Evolutionary conservation across 2,329 filamentous ascomycete species (phyloP).

Genomic region (Spiromastix sp.): DNA sequence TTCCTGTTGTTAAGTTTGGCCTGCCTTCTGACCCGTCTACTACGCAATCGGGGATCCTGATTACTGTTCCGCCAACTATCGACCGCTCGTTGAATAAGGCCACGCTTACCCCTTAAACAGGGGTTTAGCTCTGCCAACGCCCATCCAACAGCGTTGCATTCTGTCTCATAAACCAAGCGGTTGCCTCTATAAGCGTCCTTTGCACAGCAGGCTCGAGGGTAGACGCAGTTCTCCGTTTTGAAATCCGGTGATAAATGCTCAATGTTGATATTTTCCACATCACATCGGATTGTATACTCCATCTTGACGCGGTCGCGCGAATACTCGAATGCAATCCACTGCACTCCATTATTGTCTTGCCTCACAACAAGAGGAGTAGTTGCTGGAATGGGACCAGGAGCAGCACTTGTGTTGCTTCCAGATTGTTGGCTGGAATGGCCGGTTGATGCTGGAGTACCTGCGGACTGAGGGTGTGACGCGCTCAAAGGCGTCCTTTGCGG

Average conservation of each 20-base stretch:
- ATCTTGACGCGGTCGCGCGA: constrained; percentile 96
- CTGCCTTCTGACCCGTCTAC: constrained; percentile 84
- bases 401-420: constrained; percentile 71
- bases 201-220: constrained; percentile 84
- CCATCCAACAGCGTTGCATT: constrained; percentile 99
- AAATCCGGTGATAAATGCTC: constrained; percentile 78
- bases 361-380: constrained; percentile 90
- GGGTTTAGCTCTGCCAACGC: constrained; percentile 88
- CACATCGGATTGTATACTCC: constrained; percentile 97
- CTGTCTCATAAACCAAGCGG: constrained; percentile 89
- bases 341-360: constrained; percentile 91
- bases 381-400: constrained; percentile 90
- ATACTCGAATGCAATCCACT: constrained; percentile 99
- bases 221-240: constrained; percentile 97
- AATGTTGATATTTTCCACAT: constrained; percentile 91
- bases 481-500: constrained; percentile 27
- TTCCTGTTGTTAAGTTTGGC: constrained; percentile 91
- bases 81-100: constrained; percentile 90
- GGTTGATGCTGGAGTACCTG: constrained; percentile 31
- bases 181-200: constrained; percentile 98
- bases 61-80: constrained; percentile 99
- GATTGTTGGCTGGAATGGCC: constrained; percentile 26
- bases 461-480: constrained; percentile 36
- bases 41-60: constrained; percentile 83
- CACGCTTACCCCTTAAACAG: constrained; percentile 81